Percentiles rank a stretch among this genome's conserved stretches.
Evolutionary conservation across 2,329 filamentous ascomycete species (phyloP).

Genomic region (Lachnellula cervina): DNA sequence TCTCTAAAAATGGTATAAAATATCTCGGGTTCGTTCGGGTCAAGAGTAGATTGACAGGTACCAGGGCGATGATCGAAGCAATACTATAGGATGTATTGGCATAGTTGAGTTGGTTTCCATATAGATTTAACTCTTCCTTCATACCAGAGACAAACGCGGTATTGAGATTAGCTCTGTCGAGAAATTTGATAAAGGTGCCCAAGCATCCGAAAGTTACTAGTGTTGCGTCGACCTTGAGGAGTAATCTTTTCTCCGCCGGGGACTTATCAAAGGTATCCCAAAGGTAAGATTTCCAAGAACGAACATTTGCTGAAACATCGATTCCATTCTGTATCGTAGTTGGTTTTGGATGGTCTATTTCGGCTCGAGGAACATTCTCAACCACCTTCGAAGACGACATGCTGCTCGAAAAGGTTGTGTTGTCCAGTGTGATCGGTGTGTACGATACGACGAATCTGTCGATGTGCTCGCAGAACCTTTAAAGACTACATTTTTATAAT

Average conservation of each 20-base stretch:
- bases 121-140: conserved; percentile 35
- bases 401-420: no score
- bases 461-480: no score
- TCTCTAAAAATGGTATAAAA: conserved; percentile 5
- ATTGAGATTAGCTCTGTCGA: conserved; percentile 1
- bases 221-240: conserved; percentile 41
- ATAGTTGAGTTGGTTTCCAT: conserved; percentile 37
- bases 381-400: no score
- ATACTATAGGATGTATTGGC: conserved; percentile 4
- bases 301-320: no score
- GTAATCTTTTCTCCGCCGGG: conserved; percentile 22
- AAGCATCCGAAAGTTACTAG: conserved; percentile 38
- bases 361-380: no score
- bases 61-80: conserved; percentile 1
- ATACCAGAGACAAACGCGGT: conserved; percentile 39
- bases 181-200: conserved; percentile 30
- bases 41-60: conserved; percentile 10
- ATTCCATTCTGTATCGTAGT: no score
- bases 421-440: no score
- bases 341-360: no score
- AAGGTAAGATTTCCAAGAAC: no score
- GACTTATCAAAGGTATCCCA: not conserved
- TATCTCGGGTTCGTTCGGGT: conserved; percentile 5
- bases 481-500: no score
- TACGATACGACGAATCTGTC: no score